Percentiles rank a stretch among this genome's conserved stretches.
These are phyloP conservation scores for Tillandsia fasciculata DNA, from an alignment of 176 grass and related monocot genomes.

Conservation along the genomic window DNA sequence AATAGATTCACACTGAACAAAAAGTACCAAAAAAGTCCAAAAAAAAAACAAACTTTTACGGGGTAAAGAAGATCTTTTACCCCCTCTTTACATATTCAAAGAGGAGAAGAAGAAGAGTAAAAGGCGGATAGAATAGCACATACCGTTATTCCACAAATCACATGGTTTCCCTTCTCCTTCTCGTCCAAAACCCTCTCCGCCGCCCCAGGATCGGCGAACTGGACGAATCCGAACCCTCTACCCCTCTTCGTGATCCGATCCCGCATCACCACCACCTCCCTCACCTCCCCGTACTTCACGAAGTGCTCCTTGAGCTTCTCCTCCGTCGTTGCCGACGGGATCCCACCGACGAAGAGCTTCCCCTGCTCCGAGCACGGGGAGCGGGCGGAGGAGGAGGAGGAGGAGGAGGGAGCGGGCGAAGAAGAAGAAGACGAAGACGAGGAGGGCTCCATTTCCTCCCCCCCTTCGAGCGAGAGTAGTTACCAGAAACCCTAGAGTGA, in stretches of 20 bases:
- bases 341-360: slow-evolving; percentile 27
- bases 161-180: neutral
- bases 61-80: neutral
- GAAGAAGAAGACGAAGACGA: neutral
- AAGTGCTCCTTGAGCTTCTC: slow-evolving; percentile 20
- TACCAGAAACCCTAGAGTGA: neutral
- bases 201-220: slow-evolving; percentile 2
- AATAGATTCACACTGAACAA: slow-evolving; percentile 3
- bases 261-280: slow-evolving; percentile 16
- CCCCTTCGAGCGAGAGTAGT: neutral
- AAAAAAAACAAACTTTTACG: neutral
- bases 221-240: slow-evolving; percentile 26
- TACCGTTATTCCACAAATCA: slow-evolving; percentile 9
- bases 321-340: slow-evolving; percentile 11
- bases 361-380: slow-evolving; percentile 1
- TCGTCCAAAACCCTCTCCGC: neutral
- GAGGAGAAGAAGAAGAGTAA: neutral
- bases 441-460: neutral
- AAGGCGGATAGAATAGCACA: neutral
- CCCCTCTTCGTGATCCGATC: slow-evolving; percentile 11
- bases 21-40: neutral
- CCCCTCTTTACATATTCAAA: too few relatives aligned
- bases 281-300: slow-evolving; percentile 27
- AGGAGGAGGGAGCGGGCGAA: neutral
- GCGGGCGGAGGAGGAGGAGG: neutral